phyloP scores from a whole-genome alignment of 1,284 basidiomycete genomes.

The Phylloboletellus chloephorus region DNA sequence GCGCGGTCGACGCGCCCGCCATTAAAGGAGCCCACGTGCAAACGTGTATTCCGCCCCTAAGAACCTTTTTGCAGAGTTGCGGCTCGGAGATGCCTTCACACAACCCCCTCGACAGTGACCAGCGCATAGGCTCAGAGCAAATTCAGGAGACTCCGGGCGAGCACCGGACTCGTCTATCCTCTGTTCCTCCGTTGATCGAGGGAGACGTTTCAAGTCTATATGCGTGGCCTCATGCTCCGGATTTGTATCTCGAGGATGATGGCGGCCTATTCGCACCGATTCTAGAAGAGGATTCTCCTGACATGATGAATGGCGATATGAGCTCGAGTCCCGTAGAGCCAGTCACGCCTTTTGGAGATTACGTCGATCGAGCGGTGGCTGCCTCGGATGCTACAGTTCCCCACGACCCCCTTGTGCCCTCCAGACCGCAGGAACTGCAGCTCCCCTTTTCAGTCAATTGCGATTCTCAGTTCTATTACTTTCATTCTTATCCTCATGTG shows the following conservation, averaged over 20 bases:
- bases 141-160: constrained; percentile 5
- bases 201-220: constrained; percentile 2
- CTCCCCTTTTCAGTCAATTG: constrained; percentile 19
- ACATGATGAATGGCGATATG: constrained; percentile 43
- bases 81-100: constrained; percentile 17
- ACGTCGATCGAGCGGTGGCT: constrained; percentile 63
- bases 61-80: constrained; percentile 30
- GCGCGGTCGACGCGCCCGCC: constrained; percentile 60
- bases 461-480: constrained; percentile 18
- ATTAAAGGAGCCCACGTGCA: constrained; percentile 80
- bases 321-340: constrained; percentile 66
- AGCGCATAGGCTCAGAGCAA: constrained; percentile 37
- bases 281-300: constrained; percentile 63
- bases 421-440: constrained; percentile 21
- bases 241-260: constrained; percentile 31
- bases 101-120: constrained; percentile 28
- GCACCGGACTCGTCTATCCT: constrained; percentile 23
- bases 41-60: constrained; percentile 75
- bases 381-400: constrained; percentile 30
- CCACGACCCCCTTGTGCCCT: constrained; percentile 18
- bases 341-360: constrained; percentile 69
- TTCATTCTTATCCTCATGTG: constrained; percentile 13
- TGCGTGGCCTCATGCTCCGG: constrained; percentile 20
- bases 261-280: constrained; percentile 56
- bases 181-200: constrained; percentile 11